These are phyloP conservation scores for Leccinum pachyderme DNA, from an alignment of 1,284 basidiomycete genomes.

Conservation along the genomic window DNA sequence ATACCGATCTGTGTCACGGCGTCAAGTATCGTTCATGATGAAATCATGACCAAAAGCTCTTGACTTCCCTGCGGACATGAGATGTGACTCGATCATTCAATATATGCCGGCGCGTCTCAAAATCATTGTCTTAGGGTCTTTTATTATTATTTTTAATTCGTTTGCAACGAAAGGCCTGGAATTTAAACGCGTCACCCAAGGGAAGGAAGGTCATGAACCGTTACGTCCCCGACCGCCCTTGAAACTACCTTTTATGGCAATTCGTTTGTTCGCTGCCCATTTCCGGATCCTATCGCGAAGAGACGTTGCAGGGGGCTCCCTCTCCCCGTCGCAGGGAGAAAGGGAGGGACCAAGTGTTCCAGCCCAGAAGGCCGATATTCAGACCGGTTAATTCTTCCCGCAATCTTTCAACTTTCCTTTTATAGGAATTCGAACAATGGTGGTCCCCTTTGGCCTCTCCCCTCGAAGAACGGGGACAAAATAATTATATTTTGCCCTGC, in stretches of 20 bases:
- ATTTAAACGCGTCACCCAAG: slow-evolving; percentile 33
- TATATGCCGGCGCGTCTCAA: slow-evolving; percentile 5
- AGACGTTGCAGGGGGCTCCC: slow-evolving; percentile 14
- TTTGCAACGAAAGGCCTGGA: slow-evolving; percentile 21
- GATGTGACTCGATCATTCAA: slow-evolving; percentile 9
- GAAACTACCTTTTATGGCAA: slow-evolving; percentile 54
- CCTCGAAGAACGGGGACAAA: slow-evolving; percentile 8
- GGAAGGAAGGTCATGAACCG: slow-evolving; percentile 22
- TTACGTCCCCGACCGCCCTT: slow-evolving; percentile 45
- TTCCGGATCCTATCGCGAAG: slow-evolving; percentile 32
- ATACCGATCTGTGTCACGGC: slow-evolving; percentile 15
- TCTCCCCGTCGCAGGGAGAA: slow-evolving; percentile 23
- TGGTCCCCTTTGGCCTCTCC: slow-evolving; percentile 9
- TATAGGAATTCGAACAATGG: slow-evolving; percentile 32
- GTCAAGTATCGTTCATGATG: slow-evolving; percentile 11
- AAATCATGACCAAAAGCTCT: slow-evolving; percentile 5
- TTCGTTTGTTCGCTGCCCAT: slow-evolving; percentile 48
- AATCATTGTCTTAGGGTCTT: slow-evolving; percentile 16
- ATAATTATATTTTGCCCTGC: slow-evolving; percentile 2
- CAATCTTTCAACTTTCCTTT: slow-evolving; percentile 32
- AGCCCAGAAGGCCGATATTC: slow-evolving; percentile 34
- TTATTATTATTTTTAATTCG: slow-evolving; percentile 19
- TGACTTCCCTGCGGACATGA: slow-evolving; percentile 21
- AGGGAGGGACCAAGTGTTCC: slow-evolving; percentile 25
- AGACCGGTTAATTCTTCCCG: slow-evolving; percentile 27